Base-by-base conservation (phyloP, 805 yeast genomes). In the Nakazawaea wyomingensis region DNA sequence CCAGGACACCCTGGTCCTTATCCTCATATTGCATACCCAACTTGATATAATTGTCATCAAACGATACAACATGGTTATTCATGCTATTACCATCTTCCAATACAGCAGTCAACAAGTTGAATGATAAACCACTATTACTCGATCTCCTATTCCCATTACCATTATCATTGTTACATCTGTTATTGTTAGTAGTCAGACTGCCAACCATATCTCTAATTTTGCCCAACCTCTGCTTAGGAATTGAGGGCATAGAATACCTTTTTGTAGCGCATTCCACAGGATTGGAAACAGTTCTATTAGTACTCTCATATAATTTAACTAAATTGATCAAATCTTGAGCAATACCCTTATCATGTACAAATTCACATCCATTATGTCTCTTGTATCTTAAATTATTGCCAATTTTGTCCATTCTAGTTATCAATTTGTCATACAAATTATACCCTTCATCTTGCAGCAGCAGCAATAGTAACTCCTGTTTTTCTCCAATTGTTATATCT, bases 51-150 rank as follows among this genome's bases (percentile, higher is more conserved):
- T 27, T 37, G 14, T 37, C 40, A 37, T 37, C 40, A 29, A 28
- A 37, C 19, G 40, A 37, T 11, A 37, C 40, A 36, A 14, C 31
- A 16, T 20, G 19, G 9, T 27, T 18, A 5, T 21, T 26, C 28
- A 11, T 16, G 7, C 10, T 9, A 37, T 18, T 37, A 7, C 19
- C 34, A 27, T 42, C 37, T 31, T 42, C 45, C 10, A 36, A 24
- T 11, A 42, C 45, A 5, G 34, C 22, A 5, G 32, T 42, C 19
- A 42, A 31, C 13, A 42, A 27, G 16, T 32, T 42, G 20, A 42
- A 17, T 8, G 38, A 28, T 24, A 42, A 36, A 20, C 45, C 45
- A 13, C 10, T 29, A 29, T n/a, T 29, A 17, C 39, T 30, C 6
- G 37, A 31, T 19, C 38, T 33, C 16, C 28, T 33, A 7, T 16